Base-by-base conservation (phyloP, 768 basidiomycete species). In the Serpula lacrymans region DNA sequence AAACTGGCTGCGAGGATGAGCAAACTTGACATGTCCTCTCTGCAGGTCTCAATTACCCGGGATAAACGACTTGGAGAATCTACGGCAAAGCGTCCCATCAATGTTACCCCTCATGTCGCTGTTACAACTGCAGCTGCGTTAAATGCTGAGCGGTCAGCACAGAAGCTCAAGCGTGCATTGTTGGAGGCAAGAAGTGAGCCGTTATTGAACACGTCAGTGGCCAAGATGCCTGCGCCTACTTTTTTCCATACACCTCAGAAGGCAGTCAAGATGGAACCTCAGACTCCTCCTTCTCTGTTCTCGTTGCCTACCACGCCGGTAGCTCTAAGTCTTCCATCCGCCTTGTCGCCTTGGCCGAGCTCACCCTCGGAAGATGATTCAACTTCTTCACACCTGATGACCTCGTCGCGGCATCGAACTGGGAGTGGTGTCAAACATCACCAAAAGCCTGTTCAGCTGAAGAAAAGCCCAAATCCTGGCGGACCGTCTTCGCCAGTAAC, bases 61-160 rank as follows among this genome's bases (percentile, higher is more conserved):
- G 77, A 79, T 45, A 55, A 67, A 18, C 64, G 71, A 14, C 62
- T 75, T 8, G 67, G 64, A 0, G 62, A 70, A 35, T 60, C 62
- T 5, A 65, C 62, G n/a, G 45, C 61, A 22, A 58, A 54, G 29
- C 69, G 65, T 30, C 66, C 68, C 6, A 57, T 62, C 45, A 72
- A 63, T 28, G 64, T 82, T 2, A 81, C 78, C 1, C 80, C 82
- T 1, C 71, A 81, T 48, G 77, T 88, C 27, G 88, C 87, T 0
- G 69, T 72, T 6, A 82, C 80, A 4, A 88, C 88, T 0, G 86
- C 88, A 0, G 86, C 86, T 2, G 88, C 90, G 17, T 67, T 93
- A 34, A 86, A 88, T 44, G 82, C 87, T 0, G 90, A 92, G 60
- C 71, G 84, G 22, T 77, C 84, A 5, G 84, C 84, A 2, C 74